A percentile compares a stretch with the other conserved stretches of the same genome.
phyloP scores from a whole-genome alignment of 2,329 filamentous ascomycete genomes.

The Botrytis fabae region DNA sequence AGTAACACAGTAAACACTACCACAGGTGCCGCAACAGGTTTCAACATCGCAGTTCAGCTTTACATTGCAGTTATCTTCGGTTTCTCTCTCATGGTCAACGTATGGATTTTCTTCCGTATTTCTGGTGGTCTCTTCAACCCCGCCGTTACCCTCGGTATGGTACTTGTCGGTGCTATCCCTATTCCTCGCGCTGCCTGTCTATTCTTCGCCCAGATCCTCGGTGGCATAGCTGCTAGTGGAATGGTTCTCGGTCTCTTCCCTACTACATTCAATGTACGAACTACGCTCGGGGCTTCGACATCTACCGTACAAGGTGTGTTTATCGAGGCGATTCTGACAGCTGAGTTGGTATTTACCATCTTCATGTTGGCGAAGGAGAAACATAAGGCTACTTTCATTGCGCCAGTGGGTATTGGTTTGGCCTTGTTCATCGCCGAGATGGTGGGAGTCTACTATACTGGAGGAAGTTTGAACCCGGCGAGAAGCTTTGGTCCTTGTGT shows the following conservation, averaged over 20 bases:
- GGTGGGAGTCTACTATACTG: constrained; percentile 50
- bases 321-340: constrained; percentile 51
- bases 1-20: constrained; percentile 7
- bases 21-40: constrained; percentile 10
- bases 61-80: constrained; percentile 42
- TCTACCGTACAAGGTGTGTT: constrained; percentile 49
- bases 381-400: constrained; percentile 50
- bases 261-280: constrained; percentile 50
- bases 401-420: constrained; percentile 50
- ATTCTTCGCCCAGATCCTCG: constrained; percentile 42
- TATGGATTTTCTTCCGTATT: constrained; percentile 56
- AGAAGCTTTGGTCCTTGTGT: constrained; percentile 51
- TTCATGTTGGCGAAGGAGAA: constrained; percentile 54
- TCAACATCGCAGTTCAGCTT: constrained; percentile 43
- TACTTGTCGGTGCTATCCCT: constrained; percentile 42
- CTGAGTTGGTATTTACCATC: constrained; percentile 50
- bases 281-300: constrained; percentile 45
- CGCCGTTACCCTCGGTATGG: constrained; percentile 44
- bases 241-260: constrained; percentile 33
- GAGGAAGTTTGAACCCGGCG: constrained; percentile 50
- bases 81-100: constrained; percentile 50
- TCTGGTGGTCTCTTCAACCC: constrained; percentile 56
- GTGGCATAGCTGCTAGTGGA: constrained; percentile 44
- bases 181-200: constrained; percentile 39
- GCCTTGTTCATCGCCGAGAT: constrained; percentile 50